Base-by-base conservation (phyloP, 1,284 basidiomycete genomes). In the Mycena citricolor region DNA sequence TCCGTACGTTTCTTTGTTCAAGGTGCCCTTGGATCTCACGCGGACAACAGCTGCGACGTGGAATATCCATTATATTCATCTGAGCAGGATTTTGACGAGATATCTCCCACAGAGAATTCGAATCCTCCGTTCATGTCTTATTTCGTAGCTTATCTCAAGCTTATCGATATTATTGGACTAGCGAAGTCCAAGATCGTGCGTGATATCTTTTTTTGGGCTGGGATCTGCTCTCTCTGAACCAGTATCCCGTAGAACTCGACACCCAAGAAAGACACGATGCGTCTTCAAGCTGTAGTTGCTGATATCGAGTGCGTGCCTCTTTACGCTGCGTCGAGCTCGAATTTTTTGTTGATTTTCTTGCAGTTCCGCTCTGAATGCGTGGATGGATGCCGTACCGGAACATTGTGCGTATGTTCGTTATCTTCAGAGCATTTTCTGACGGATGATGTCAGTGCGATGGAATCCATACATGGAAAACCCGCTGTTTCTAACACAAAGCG, bases 341-440 rank as follows among this genome's bases (percentile, higher is more conserved):
- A 1, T 22, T 11, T 19, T 32, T 13, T 6, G 12, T 14, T 14
- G 25, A 28, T 10, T 2, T 23, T 8, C 10, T n/a, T 29, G 5
- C n/a, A 52, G 50, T 61, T 79, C 79, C 7, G 75, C 76, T 3
- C 68, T 86, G 60, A 84, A 85, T 57, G 67, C 73, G 8, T 86
- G 82, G 83, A 75, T 82, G 44, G 80, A 83, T 49, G 65, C 69
- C 3, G 69, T 86, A 10, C 83, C 83, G 2, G 68, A 72, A 32
- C 77, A 80, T 57, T 66, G 68, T 79, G 60, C 35, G 72, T 62
- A 17, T 25, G 8, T 17, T 19, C 22, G 5, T 32, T 22, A 5
- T 30, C 17, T 19, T 4, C 5, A n/a, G 33, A 4, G 3, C 11
- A 3, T 8, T 23, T 11, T 2, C 29, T 3, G 14, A 19, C 20